Evolutionary conservation across 306 rosid genomes (phyloP).

Genomic region (Mimosa pudica): DNA sequence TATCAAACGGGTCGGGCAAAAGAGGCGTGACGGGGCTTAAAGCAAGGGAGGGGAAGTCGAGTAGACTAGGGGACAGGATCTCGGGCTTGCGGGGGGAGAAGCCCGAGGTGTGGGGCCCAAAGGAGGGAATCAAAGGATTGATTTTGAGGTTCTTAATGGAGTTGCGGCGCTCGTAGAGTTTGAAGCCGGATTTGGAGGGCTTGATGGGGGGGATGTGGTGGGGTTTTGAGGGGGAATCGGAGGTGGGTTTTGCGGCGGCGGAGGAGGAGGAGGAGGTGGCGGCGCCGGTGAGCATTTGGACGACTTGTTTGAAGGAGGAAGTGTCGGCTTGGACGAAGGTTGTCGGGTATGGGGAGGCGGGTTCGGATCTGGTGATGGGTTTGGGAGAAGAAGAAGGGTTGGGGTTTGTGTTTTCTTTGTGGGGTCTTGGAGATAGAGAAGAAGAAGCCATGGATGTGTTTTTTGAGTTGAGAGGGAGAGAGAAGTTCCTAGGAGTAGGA

Average conservation of each 20-base stretch:
- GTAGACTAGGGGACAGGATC: slow-evolving; percentile 87
- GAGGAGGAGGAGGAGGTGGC: slow-evolving; percentile 63
- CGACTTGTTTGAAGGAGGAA: slow-evolving; percentile 87
- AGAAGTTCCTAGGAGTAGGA: neutral
- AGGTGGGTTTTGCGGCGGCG: slow-evolving; percentile 34
- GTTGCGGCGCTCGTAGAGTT: slow-evolving; percentile 85
- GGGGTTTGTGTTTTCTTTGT: slow-evolving; percentile 26
- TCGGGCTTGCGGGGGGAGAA: slow-evolving; percentile 78
- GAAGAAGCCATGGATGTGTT: slow-evolving; percentile 57
- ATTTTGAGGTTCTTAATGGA: slow-evolving; percentile 67
- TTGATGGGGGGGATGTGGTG: slow-evolving; percentile 73
- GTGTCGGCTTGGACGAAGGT: slow-evolving; percentile 95
- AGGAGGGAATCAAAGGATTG: slow-evolving; percentile 62
- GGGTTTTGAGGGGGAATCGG: slow-evolving; percentile 39
- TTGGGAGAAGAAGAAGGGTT: slow-evolving; percentile 28
- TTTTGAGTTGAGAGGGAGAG: neutral
- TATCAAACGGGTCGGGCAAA: slow-evolving; percentile 78
- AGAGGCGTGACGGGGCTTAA: slow-evolving; percentile 95
- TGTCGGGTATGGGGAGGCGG: slow-evolving; percentile 84
- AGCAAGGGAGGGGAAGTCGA: slow-evolving; percentile 75
- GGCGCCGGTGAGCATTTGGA: slow-evolving; percentile 98
- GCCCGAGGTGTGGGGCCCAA: slow-evolving; percentile 35
- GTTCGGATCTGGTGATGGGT: slow-evolving; percentile 81
- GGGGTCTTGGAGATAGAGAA: slow-evolving; percentile 45
- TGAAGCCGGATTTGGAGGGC: slow-evolving; percentile 72